A percentile compares a stretch with the other conserved stretches of the same genome.
Evolutionary conservation across 768 basidiomycete species (phyloP).

Genomic region (Mycena epipterygia): DNA sequence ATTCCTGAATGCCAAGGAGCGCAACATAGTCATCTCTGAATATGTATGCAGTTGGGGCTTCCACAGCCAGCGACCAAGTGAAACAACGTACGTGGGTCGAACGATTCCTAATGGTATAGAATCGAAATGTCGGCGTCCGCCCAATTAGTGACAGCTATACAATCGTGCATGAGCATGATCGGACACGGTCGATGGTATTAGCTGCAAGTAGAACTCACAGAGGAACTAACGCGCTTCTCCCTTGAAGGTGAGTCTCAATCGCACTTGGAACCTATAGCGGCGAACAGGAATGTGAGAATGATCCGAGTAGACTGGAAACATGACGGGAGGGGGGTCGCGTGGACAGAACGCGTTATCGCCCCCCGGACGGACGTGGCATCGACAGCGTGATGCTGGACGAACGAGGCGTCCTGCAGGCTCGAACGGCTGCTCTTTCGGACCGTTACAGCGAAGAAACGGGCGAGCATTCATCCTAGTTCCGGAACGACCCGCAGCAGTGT

Average conservation of each 20-base stretch:
- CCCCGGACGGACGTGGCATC: slow-evolving; percentile 30
- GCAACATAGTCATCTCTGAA: slow-evolving; percentile 24
- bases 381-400: slow-evolving; percentile 29
- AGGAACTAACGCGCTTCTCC: slow-evolving; percentile 5
- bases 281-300: slow-evolving; percentile 36
- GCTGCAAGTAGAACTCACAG: slow-evolving; percentile 13
- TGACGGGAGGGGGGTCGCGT: slow-evolving; percentile 38
- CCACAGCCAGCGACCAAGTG: slow-evolving; percentile 14
- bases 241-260: slow-evolving; percentile 10
- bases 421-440: slow-evolving; percentile 20
- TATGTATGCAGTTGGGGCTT: slow-evolving; percentile 28
- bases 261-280: slow-evolving; percentile 28
- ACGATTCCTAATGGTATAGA: slow-evolving; percentile 22
- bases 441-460: slow-evolving; percentile 25
- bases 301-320: slow-evolving; percentile 38
- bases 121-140: slow-evolving; percentile 12
- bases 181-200: slow-evolving; percentile 2
- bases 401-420: slow-evolving; percentile 34
- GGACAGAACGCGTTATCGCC: slow-evolving; percentile 38
- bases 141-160: slow-evolving; percentile 23
- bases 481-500: not conserved
- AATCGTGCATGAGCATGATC: slow-evolving; percentile 31
- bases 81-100: slow-evolving; percentile 28
- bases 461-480: not conserved
- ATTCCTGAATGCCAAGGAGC: slow-evolving; percentile 27